These are phyloP conservation scores for Limnomonas spitsbergensis DNA, from an alignment of 139 green algal genomes.

Conservation along the genomic window DNA sequence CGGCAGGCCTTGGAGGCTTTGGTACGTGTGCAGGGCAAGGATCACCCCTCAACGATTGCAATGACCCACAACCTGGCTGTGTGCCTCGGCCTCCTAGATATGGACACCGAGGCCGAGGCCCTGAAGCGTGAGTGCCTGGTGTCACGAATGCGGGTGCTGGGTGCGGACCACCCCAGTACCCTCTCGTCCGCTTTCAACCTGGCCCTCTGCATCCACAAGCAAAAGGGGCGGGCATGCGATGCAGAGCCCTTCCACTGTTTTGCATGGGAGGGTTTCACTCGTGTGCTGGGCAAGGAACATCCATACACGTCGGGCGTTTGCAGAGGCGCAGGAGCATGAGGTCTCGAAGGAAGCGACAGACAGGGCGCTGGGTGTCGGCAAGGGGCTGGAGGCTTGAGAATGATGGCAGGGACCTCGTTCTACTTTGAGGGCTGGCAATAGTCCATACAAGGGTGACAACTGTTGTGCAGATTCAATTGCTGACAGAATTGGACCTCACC, in stretches of 20 bases:
- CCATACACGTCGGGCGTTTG: not conserved
- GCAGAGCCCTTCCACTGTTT: constrained; percentile 5
- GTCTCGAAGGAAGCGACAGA: no score
- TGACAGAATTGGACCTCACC: no score
- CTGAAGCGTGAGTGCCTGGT: constrained; percentile 1
- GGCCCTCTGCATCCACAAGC: not conserved
- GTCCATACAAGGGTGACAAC: no score
- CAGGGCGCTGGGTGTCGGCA: no score
- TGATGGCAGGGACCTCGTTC: no score
- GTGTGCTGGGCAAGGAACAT: not conserved
- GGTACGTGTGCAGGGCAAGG: not conserved
- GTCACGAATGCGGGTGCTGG: constrained; percentile 16
- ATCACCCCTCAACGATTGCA: not conserved
- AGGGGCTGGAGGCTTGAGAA: no score
- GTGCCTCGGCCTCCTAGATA: not conserved
- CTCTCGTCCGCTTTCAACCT: constrained; percentile 6
- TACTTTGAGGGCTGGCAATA: no score
- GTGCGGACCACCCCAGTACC: constrained; percentile 10
- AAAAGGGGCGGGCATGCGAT: not conserved
- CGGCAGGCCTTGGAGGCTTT: constrained; percentile 18
- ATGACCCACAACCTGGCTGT: not conserved
- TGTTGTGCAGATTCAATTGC: no score
- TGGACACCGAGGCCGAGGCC: not conserved
- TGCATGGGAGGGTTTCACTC: constrained; percentile 12
- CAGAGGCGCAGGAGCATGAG: not conserved